These are phyloP conservation scores for Apiotrichum siamense DNA, from an alignment of 1,284 basidiomycete species.

Conservation along the genomic window DNA sequence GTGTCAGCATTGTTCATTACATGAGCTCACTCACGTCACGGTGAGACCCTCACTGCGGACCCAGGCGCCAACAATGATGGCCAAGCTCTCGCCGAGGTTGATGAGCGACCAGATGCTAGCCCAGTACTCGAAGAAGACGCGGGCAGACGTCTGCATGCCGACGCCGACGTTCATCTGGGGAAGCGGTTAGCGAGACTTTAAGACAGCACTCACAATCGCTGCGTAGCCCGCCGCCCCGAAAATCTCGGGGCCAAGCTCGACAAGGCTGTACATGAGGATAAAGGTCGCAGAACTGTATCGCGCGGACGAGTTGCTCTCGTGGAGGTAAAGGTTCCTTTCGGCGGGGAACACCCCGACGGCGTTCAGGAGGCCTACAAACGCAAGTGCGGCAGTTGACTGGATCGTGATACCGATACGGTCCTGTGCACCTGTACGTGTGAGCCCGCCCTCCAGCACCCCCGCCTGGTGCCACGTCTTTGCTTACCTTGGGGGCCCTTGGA, in stretches of 20 bases:
- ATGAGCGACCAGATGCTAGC: conserved; percentile 45
- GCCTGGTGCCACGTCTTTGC: no score
- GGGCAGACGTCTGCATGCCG: conserved; percentile 46
- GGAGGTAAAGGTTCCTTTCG: conserved; percentile 48
- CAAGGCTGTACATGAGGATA: conserved; percentile 47
- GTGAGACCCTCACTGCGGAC: conserved; percentile 33
- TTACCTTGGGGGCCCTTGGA: conserved; percentile 36
- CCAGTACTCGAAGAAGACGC: conserved; percentile 49
- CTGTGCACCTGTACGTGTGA: conserved; percentile 48
- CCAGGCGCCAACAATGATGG: conserved; percentile 35
- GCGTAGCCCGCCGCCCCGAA: conserved; percentile 31
- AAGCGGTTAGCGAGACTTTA: conserved; percentile 9
- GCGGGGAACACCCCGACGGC: conserved; percentile 49
- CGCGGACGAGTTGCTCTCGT: conserved; percentile 46
- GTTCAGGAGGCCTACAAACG: conserved; percentile 47
- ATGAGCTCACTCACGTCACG: conserved; percentile 23
- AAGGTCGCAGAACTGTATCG: conserved; percentile 48
- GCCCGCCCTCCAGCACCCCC: no score
- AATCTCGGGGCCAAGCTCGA: conserved; percentile 47
- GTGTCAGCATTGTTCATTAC: conserved; percentile 26
- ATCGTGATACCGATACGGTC: conserved; percentile 47
- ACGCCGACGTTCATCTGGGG: conserved; percentile 47
- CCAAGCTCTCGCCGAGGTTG: conserved; percentile 46
- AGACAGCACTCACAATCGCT: conserved; percentile 24
- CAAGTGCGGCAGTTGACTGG: conserved; percentile 32